phyloP scores from a whole-genome alignment of 148 eudicot species.

The Fagopyrum tataricum region DNA sequence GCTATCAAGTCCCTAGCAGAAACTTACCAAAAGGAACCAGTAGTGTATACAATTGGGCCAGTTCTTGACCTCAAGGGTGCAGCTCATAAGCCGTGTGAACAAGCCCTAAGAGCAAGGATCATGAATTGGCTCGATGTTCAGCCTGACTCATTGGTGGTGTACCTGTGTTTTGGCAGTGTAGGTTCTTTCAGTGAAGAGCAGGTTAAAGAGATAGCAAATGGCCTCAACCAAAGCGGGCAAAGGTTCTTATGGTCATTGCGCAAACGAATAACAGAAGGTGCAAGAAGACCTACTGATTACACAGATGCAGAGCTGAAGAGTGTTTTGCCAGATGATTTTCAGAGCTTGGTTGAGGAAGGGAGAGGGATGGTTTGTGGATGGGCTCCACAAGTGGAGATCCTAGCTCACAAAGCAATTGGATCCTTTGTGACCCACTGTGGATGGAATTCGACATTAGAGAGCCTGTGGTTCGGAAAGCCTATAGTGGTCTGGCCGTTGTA shows the following conservation, averaged over 20 bases:
- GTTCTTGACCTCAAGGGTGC: constrained; percentile 14
- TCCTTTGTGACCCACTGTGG: constrained; percentile 25
- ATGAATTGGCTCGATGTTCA: constrained; percentile 26
- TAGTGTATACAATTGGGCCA: constrained; percentile 21
- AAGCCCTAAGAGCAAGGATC: neutral
- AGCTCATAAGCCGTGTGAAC: neutral
- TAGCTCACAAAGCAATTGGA: constrained; percentile 13
- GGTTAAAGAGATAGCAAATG: constrained; percentile 22
- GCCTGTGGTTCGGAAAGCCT: constrained; percentile 20
- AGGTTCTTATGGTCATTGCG: constrained; percentile 27
- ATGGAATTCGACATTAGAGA: constrained; percentile 23
- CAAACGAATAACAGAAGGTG: neutral
- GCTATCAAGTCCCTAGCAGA: constrained; percentile 13
- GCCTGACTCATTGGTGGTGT: constrained; percentile 25
- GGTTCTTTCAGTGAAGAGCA: constrained; percentile 20
- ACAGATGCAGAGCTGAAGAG: constrained; percentile 13
- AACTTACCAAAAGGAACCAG: neutral
- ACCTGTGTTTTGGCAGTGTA: constrained; percentile 29
- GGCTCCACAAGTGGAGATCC: constrained; percentile 21
- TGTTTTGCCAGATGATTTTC: constrained; percentile 21
- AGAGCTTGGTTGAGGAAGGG: constrained; percentile 7
- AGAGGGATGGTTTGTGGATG: constrained; percentile 24
- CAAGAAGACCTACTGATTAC: constrained; percentile 12
- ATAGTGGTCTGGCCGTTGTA: constrained; percentile 20
- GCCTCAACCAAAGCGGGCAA: constrained; percentile 17